Base-by-base conservation (phyloP, 441 rosid genomes). In the Lepidium campestre region DNA sequence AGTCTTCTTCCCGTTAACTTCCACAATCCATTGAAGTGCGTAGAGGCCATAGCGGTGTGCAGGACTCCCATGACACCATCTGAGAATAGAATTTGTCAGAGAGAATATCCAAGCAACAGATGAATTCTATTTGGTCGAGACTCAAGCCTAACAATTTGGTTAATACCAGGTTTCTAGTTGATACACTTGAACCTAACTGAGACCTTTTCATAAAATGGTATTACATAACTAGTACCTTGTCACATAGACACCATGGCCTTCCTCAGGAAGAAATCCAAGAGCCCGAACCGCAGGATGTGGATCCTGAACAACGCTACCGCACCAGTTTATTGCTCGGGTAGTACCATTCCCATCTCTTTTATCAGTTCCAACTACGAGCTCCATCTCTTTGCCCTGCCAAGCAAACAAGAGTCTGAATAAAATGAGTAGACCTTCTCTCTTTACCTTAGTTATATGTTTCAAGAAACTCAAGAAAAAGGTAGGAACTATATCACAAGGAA, bases 221-320 rank as follows among this genome's bases (percentile, higher is more conserved):
- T 17, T 56, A 37, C 36, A 35, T 37, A 67, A 36, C 47, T 60
- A 64, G 78, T 73, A 90, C 98, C 89, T 85, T 39, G 93, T 86
- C n/a, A 88, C 93, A 68, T 86, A 95, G 54, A 92, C 99, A 49
- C 98, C 98, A 69, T 92, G 98, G 49, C 99, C 99, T 84, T 92
- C 97, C 72, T 90, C 88, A 20, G 98, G 99, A 75, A 95, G 96
- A 76, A 92, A 95, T 15, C 99, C 98, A 68, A 95, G 99, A 52
- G 99, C 94, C 10, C 96, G 96, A 11, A 95, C 98, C 13, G 98
- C 98, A 22, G 90, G 81, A 78, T 92, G 95, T 68, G 98, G 95
- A 73, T 95, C 95, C 79, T 95, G 99, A 81, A 92, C 89, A 39
- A 92, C 76, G 53, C 93, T 88, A 2, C 99, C 99, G 23, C 96